Conservation (phyloP, 208 protist species). For the Balamuthia mandrillaris region DNA sequence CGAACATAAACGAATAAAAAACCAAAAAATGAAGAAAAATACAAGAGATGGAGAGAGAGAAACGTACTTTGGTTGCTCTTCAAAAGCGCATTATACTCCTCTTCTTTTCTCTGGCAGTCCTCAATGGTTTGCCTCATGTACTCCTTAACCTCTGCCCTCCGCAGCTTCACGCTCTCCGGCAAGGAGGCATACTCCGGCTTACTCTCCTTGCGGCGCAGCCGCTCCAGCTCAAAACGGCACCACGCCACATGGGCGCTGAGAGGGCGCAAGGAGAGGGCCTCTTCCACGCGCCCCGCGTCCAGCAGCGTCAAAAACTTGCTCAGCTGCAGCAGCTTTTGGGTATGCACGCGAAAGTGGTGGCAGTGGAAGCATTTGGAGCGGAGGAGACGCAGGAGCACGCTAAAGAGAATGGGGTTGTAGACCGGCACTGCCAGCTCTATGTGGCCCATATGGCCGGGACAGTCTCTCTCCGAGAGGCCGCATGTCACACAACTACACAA, state of each 20-base stretch:
- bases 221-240: background rate
- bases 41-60: too few species aligned
- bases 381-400: slow-evolving; percentile 70
- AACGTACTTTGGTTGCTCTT: too few species aligned
- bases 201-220: background rate
- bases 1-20: too few species aligned
- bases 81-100: too few species aligned
- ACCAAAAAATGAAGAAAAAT: too few species aligned
- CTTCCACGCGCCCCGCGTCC: slow-evolving; percentile 34
- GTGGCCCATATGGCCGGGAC: slow-evolving; percentile 86
- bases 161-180: too few species aligned
- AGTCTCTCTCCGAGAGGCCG: slow-evolving; percentile 65
- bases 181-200: too few species aligned
- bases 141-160: too few species aligned
- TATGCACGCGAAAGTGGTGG: slow-evolving; percentile 59
- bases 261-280: background rate
- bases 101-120: too few species aligned
- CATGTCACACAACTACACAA: slow-evolving; percentile 76
- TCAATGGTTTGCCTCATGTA: too few species aligned
- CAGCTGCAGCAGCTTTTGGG: background rate
- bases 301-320: background rate
- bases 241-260: background rate
- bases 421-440: slow-evolving; percentile 80
- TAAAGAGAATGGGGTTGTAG: slow-evolving; percentile 81
- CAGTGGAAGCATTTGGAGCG: slow-evolving; percentile 76